phyloP scores from a whole-genome alignment of 768 basidiomycete species.

The Tulasnella sp. region DNA sequence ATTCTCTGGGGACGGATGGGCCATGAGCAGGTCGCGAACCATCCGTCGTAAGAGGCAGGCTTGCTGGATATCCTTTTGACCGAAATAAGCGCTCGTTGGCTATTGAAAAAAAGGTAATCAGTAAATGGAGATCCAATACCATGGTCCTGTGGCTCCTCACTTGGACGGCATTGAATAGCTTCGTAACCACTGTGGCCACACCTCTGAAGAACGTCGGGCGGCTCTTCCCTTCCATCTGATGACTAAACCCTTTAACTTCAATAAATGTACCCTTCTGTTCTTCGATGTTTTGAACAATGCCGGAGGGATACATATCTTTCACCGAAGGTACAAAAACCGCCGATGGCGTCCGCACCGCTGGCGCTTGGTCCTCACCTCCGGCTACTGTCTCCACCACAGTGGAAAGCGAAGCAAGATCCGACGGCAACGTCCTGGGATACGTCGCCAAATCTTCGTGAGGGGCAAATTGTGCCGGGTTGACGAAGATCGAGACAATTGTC shows the following conservation, averaged over 20 bases:
- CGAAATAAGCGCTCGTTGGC: slow-evolving; percentile 93
- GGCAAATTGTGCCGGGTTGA: slow-evolving; percentile 97
- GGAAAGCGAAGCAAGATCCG: slow-evolving; percentile 63
- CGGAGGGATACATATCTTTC: slow-evolving; percentile 88
- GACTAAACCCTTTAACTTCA: slow-evolving; percentile 83
- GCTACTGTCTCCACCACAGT: slow-evolving; percentile 36
- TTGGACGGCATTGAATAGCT: slow-evolving; percentile 89
- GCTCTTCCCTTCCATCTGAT: slow-evolving; percentile 87
- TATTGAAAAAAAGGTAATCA: slow-evolving; percentile 34
- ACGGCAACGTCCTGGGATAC: slow-evolving; percentile 82
- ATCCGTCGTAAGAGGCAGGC: slow-evolving; percentile 78
- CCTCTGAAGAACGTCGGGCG: slow-evolving; percentile 93
- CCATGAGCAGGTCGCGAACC: slow-evolving; percentile 71
- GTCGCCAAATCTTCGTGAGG: slow-evolving; percentile 88
- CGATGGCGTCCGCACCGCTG: slow-evolving; percentile 45
- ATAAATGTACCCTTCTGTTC: slow-evolving; percentile 85
- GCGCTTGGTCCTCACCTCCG: slow-evolving; percentile 23
- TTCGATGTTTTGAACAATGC: slow-evolving; percentile 69
- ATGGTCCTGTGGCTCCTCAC: slow-evolving; percentile 43
- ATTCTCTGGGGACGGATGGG: slow-evolving; percentile 65
- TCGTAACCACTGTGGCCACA: slow-evolving; percentile 90
- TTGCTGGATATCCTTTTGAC: slow-evolving; percentile 98
- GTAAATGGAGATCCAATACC: neutral
- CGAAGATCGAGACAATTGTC: slow-evolving; percentile 93
- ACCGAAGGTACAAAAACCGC: slow-evolving; percentile 79